Conservation (phyloP, 2,329 filamentous ascomycete species). For the Aspergillus sp. region DNA sequence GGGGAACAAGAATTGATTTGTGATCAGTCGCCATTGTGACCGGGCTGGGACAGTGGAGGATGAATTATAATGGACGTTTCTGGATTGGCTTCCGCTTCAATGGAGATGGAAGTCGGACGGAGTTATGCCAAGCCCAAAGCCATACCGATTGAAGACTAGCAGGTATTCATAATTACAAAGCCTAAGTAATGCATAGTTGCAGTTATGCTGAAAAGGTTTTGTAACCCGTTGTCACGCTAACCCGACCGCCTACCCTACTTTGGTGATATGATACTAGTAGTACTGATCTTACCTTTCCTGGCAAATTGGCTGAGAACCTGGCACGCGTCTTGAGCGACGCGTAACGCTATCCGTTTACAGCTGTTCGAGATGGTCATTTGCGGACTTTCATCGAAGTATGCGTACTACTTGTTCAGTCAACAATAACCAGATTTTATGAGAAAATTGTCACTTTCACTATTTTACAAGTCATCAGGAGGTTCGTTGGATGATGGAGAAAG, state of each 20-base stretch:
- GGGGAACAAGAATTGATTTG: slow-evolving; percentile 61
- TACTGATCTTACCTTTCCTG: neutral
- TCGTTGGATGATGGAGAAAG: slow-evolving; percentile 12
- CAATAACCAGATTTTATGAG: neutral
- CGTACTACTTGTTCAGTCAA: neutral
- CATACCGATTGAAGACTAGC: slow-evolving; percentile 15
- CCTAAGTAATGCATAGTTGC: neutral
- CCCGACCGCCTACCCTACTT: neutral
- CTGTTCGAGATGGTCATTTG: neutral
- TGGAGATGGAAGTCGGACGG: slow-evolving; percentile 33
- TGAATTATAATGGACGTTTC: slow-evolving; percentile 23
- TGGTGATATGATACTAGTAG: neutral
- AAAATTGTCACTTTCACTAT: neutral
- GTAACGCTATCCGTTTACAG: neutral
- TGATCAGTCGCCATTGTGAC: slow-evolving; percentile 41
- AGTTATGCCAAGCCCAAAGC: slow-evolving; percentile 24
- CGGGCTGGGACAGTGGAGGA: slow-evolving; percentile 13
- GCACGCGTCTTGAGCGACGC: neutral
- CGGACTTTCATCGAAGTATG: neutral
- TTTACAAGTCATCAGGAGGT: too few species aligned
- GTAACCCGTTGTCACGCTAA: neutral
- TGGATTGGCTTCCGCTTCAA: slow-evolving; percentile 21
- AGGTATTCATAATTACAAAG: slow-evolving; percentile 3
- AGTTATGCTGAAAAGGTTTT: neutral
- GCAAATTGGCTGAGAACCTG: neutral